Conservation (phyloP, 306 rosid genomes). For the Elaeagnus macrophylla region DNA sequence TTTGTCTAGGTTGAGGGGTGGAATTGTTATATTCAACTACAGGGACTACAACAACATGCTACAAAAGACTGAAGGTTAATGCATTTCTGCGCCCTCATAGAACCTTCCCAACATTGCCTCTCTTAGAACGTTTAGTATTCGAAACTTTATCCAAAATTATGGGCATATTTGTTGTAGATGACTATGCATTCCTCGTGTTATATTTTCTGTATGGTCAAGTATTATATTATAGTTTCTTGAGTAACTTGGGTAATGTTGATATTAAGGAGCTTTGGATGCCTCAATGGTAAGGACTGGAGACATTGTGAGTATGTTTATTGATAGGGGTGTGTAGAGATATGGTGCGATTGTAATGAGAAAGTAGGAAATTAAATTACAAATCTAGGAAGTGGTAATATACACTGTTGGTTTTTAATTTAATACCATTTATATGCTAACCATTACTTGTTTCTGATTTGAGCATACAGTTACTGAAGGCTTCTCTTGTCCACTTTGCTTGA, state of each 20-base stretch:
- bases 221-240: too few species aligned
- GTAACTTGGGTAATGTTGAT: too few species aligned
- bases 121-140: neutral
- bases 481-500: conserved; percentile 89
- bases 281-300: too few species aligned
- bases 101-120: conserved; percentile 10
- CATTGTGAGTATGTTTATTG: too few species aligned
- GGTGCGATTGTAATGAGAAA: neutral
- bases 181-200: too few species aligned
- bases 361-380: neutral
- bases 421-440: neutral
- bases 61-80: conserved; percentile 83
- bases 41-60: conserved; percentile 61
- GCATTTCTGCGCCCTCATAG: conserved; percentile 7
- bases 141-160: neutral
- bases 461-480: conserved; percentile 84
- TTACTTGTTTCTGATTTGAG: conserved; percentile 15
- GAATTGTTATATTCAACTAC: conserved; percentile 87
- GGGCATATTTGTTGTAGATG: neutral
- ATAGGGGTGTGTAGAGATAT: neutral
- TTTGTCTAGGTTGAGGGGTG: conserved; percentile 52
- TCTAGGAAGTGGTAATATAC: neutral
- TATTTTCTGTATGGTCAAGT: too few species aligned
- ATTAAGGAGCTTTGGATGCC: too few species aligned
- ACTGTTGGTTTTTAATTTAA: neutral